Conservation (phyloP, 805 yeast genomes). For the Wickerhamiella sergipiensis region DNA sequence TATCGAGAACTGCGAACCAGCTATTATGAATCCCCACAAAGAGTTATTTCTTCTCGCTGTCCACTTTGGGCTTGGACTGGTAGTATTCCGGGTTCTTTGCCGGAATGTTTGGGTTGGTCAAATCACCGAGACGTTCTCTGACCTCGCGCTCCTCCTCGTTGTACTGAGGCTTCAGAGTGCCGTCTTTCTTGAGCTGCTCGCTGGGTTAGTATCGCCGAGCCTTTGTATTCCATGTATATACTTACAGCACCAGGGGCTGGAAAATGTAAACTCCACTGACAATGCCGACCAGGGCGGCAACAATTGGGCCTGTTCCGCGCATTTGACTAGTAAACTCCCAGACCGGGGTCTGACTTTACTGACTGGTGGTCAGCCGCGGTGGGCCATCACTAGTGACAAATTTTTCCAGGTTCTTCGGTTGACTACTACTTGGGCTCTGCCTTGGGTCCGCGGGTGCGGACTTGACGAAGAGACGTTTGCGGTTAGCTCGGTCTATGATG, state of each 20-base stretch:
- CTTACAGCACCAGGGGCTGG: slow-evolving; percentile 20
- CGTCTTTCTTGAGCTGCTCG: slow-evolving; percentile 19
- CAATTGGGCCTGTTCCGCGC: slow-evolving; percentile 5
- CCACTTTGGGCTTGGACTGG: not conserved
- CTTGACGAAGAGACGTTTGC: not conserved
- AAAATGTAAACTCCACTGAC: slow-evolving; percentile 18
- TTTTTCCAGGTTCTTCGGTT: not conserved
- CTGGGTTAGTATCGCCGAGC: slow-evolving; percentile 7
- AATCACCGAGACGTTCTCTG: slow-evolving; percentile 9
- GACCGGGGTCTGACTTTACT: not conserved
- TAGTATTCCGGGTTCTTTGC: not conserved
- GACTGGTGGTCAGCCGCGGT: no score
- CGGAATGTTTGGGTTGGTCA: slow-evolving; percentile 2
- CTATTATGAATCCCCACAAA: no score
- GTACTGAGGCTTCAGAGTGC: slow-evolving; percentile 18
- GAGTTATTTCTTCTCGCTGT: not conserved
- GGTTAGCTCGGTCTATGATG: slow-evolving; percentile 16
- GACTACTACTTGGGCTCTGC: not conserved
- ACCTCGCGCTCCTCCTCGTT: slow-evolving; percentile 11
- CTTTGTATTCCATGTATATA: not conserved
- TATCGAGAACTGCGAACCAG: no score
- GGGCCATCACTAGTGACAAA: not conserved
- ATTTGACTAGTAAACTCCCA: not conserved
- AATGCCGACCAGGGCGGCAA: slow-evolving; percentile 16
- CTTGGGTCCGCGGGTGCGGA: not conserved